Percentiles rank a stretch among this genome's conserved stretches.
These are phyloP conservation scores for Sarocladium brachiariae DNA, from an alignment of 2,329 filamentous ascomycete species.

Conservation along the genomic window DNA sequence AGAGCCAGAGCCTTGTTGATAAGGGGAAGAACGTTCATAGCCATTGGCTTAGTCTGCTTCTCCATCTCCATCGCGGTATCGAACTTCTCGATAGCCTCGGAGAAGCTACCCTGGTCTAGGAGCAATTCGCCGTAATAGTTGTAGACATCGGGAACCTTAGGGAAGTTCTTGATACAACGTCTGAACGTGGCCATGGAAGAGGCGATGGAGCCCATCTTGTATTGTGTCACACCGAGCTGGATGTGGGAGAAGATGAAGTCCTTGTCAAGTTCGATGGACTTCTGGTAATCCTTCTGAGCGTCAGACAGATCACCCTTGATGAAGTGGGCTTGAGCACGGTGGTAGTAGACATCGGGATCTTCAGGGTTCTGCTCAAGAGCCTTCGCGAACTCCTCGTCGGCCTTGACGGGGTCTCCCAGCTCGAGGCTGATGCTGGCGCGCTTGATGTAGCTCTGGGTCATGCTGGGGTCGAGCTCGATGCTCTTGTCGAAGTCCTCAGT, in stretches of 20 bases:
- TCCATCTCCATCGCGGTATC: constrained; percentile 99
- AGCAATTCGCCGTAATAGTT: constrained; percentile 99
- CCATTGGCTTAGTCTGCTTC: constrained; percentile 85
- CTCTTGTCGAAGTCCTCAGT: constrained; percentile 85
- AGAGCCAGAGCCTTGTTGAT: constrained; percentile 98
- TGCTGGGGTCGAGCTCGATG: constrained; percentile 76
- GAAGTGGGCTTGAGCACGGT: constrained; percentile 89
- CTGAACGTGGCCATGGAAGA: constrained; percentile 98
- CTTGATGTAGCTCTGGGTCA: constrained; percentile 98
- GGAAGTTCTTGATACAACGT: constrained; percentile 96
- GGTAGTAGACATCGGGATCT: constrained; percentile 96
- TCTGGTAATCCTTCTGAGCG: constrained; percentile 97
- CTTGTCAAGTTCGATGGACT: constrained; percentile 79
- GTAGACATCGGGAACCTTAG: constrained; percentile 93
- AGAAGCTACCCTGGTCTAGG: constrained; percentile 91
- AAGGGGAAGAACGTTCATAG: constrained; percentile 94
- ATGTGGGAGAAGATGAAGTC: constrained; percentile 97
- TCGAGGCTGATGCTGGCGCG: constrained; percentile 96
- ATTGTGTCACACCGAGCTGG: constrained; percentile 96
- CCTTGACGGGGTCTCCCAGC: constrained; percentile 79
- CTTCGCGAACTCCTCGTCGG: constrained; percentile 86
- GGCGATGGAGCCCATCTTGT: constrained; percentile 98
- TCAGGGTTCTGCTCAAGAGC: constrained; percentile 75
- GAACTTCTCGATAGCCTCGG: constrained; percentile 95
- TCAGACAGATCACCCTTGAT: constrained; percentile 75